These are phyloP conservation scores for Colletotrichum simmondsii DNA, from an alignment of 2,329 filamentous ascomycete species.

Conservation along the genomic window DNA sequence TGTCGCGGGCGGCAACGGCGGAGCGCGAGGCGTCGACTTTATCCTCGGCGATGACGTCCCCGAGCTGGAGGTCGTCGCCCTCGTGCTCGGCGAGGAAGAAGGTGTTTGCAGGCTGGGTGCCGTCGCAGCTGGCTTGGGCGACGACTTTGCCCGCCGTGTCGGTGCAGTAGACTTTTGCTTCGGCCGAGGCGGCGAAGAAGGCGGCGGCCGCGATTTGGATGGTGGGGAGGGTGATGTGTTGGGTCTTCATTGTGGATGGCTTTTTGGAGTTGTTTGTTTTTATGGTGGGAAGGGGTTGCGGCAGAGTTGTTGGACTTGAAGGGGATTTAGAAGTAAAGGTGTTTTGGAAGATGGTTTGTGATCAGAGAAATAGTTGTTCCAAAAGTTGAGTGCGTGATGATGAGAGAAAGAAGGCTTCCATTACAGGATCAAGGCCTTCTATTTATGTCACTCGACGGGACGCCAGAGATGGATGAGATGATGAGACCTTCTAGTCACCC, in stretches of 20 bases:
- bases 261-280: not conserved
- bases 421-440: not conserved
- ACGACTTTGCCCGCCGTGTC: not conserved
- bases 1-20: not conserved
- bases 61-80: not conserved
- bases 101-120: not conserved
- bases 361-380: not conserved
- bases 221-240: not conserved
- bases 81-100: not conserved
- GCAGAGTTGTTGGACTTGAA: not conserved
- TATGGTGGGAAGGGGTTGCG: not conserved
- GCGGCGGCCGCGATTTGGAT: not conserved
- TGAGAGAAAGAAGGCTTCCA: not conserved
- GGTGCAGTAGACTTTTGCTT: not conserved
- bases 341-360: not conserved
- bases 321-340: not conserved
- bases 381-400: not conserved
- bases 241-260: not conserved
- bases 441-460: not conserved
- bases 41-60: not conserved
- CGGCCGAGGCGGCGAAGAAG: not conserved
- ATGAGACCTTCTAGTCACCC: not conserved
- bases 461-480: not conserved
- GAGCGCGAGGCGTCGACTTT: not conserved
- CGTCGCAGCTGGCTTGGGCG: not conserved